phyloP scores from a whole-genome alignment of 345 rosid species.

The Geranium rotundifolium region DNA sequence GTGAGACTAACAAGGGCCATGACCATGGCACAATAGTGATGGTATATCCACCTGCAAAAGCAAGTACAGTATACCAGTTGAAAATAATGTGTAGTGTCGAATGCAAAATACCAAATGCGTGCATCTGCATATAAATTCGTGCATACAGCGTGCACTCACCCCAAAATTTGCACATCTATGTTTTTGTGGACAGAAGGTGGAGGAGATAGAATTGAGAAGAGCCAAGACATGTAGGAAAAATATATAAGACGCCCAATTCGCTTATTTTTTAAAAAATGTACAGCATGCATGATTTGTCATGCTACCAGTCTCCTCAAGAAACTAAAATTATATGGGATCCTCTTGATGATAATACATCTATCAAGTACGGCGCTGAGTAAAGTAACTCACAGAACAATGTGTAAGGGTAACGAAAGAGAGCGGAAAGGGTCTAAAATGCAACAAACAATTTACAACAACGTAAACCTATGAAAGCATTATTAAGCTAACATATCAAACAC shows the following conservation, averaged over 20 bases:
- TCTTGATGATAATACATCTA: neutral
- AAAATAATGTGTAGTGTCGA: neutral
- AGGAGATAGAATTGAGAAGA: neutral
- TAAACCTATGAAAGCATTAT: too few relatives aligned
- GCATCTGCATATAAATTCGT: too few relatives aligned
- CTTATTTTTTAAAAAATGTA: neutral
- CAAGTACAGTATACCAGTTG: slow-evolving; percentile 3
- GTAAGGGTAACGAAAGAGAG: neutral
- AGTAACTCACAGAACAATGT: neutral
- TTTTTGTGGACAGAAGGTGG: neutral
- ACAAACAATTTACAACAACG: too few relatives aligned
- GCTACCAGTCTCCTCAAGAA: neutral
- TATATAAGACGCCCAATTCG: neutral
- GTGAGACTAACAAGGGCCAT: slow-evolving; percentile 99
- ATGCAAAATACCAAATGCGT: too few relatives aligned
- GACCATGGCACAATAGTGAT: slow-evolving; percentile 90
- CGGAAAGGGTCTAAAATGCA: too few relatives aligned
- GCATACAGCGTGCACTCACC: too few relatives aligned
- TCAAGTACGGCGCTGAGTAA: neutral
- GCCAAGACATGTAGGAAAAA: neutral
- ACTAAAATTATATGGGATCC: neutral
- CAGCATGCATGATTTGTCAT: neutral
- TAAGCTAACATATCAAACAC: too few relatives aligned
- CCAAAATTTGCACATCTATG: neutral
- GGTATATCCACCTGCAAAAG: slow-evolving; percentile 89